These are phyloP conservation scores for Serendipita sp. DNA, from an alignment of 768 basidiomycete species.

Conservation along the genomic window DNA sequence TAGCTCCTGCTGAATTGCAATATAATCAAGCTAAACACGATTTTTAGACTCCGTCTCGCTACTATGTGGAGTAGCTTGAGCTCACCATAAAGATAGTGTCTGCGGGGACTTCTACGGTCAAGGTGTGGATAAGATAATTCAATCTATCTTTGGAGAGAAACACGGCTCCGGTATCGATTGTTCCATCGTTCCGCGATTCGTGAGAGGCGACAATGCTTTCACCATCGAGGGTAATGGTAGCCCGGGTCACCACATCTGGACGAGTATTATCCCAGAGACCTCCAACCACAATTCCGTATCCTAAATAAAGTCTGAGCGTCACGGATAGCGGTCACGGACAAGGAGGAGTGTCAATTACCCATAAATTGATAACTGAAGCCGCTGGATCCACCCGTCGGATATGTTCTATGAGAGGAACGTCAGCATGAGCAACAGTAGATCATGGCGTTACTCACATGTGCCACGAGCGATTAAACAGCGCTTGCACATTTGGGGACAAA, in stretches of 20 bases:
- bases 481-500: neutral
- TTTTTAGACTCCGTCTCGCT: no score
- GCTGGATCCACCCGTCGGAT: neutral
- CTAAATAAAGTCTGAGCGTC: neutral
- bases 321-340: neutral
- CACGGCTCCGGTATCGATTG: neutral
- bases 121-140: neutral
- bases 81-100: neutral
- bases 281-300: neutral
- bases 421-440: neutral
- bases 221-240: neutral
- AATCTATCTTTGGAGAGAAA: neutral
- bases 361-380: neutral
- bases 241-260: neutral
- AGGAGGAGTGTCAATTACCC: neutral
- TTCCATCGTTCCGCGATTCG: neutral
- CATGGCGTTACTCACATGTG: neutral
- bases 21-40: conserved; percentile 4
- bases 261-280: neutral
- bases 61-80: no score
- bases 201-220: neutral
- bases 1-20: neutral
- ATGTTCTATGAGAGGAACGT: neutral
- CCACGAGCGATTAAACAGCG: neutral
- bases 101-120: neutral